Base-by-base conservation (phyloP, 148 eudicot species). In the Drosera capensis region DNA sequence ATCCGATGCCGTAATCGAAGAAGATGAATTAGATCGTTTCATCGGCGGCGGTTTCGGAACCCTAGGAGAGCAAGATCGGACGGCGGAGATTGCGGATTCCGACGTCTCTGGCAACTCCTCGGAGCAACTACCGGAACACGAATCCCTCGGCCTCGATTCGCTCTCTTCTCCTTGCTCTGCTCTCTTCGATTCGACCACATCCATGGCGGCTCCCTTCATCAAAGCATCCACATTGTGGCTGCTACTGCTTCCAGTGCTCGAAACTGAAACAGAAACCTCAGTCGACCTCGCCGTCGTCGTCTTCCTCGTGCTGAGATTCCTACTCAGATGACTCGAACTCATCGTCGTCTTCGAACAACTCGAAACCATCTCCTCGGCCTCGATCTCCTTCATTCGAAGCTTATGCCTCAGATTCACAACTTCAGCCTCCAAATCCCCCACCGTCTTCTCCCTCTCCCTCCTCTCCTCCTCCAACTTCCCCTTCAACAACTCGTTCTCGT, bases 11-110 rank as follows among this genome's bases (percentile, higher is more conserved):
- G 9, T 3, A 28, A 28, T 9, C 31, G 31, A 4, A 4, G 31
- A 4, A 9, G 31, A 28, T 28, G 14, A 34, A 13, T n/a, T n/a
- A 0, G 71, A 63, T 0, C 81, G 84, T 24, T 52, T 60, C 0
- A n/a, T n/a, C n/a, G 95, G 95, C 0, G 99, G 99, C 2, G 99
- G 99, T 49, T 75, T 85, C 0, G 99, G 95, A 43, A 90, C 81
- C 38, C 95, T 53, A 16, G 99, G 95, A 13, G 39, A 57, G 0
- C 84, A 74, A 20, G 88, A 66, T 45, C 75, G 64, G 18, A 49
- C 45, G 15, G 62, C 34, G 14, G 72, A 48, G 12, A 59, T 26
- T 5, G 47, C 26, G 0, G 65, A 54, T 5, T 65, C 83, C 0
- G 75, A 70, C 20, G 58, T 45, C 18, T 64, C 78, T 3, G 65